Evolutionary conservation across 176 grass and related monocot genomes (phyloP), one percentile per base, ranked within the genome.

Genomic region (Luzula sylvatica): DNA sequence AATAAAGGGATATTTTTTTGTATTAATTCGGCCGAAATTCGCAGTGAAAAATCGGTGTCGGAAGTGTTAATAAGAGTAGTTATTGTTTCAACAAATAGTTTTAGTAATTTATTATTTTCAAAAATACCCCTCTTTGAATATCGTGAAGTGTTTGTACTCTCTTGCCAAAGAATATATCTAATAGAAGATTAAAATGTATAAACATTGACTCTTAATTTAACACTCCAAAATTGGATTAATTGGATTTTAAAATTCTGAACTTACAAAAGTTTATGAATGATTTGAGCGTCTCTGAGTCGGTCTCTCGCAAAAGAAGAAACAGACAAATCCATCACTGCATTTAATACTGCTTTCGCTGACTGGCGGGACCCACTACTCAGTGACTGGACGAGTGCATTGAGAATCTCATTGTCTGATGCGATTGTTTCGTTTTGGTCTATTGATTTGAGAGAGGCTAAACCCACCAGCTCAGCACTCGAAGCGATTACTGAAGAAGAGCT

Each of bases 41-140:
- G 59, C 4, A 18, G 14, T 15, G 73, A 72, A 13, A 15, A 64
- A 0, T 61, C 39, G 3, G 56, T 44, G 18, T 47, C 32, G 53
- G 73, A 86, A 21, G 76, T 75, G 53, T 86, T 86, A 15, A 88
- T 67, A 66, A 88, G 51, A 19, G 72, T 38, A n/a, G 75, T 61
- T 39, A 67, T 27, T 12, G 70, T 51, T 68, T 78, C 65, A 46
- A 81, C 26, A 48, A 79, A 24, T 48, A 81, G 78, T 16, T 1
- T 28, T 26, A 59, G 9, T 25, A 27, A 41, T 38, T 70, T 80
- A 57, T 61, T 61, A 71, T 23, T 59, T 26, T 2, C 24, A 22
- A 15, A 21, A 12, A 14, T 21, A 23, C 7, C 0, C 1, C 16
- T 23, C 2, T 32, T 6, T 5, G 40, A 27, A 26, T 28, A 3